Evolutionary conservation across 345 rosid genomes (phyloP).

Genomic region (Salix arbutifolia): DNA sequence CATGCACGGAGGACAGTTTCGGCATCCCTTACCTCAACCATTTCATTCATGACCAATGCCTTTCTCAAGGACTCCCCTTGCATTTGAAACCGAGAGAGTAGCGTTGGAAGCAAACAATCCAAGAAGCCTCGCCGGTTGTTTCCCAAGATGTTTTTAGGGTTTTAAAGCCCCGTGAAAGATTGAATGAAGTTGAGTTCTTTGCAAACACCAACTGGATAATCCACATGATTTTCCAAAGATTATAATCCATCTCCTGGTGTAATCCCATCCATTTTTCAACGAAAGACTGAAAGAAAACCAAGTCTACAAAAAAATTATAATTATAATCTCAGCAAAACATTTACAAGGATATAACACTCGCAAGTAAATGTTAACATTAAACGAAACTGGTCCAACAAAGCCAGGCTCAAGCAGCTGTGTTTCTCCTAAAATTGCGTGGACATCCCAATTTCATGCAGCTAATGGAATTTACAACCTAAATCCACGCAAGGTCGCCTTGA

Average conservation of each 20-base stretch:
- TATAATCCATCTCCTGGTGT: neutral
- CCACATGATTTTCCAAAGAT: neutral
- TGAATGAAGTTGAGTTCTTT: neutral
- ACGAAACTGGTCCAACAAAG: neutral
- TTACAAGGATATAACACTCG: conserved; percentile 5
- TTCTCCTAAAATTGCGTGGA: neutral
- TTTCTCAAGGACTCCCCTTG: neutral
- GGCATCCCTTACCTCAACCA: too few species aligned
- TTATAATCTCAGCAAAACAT: neutral
- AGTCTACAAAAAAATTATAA: neutral
- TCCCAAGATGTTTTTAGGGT: neutral
- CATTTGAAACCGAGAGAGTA: neutral
- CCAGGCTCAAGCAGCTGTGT: neutral
- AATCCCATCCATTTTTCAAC: neutral
- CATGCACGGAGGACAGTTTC: too few species aligned
- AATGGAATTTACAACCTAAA: conserved; percentile 17
- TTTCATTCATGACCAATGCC: too few species aligned
- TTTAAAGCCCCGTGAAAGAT: neutral
- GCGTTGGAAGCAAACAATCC: neutral
- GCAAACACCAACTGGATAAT: neutral
- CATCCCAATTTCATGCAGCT: neutral
- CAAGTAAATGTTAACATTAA: neutral
- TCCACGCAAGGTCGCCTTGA: neutral
- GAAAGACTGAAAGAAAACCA: neutral
- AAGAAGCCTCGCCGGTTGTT: neutral